Evolutionary conservation across 805 yeast genomes (phyloP).

Genomic region (Kluyveromyces aestuarii): DNA sequence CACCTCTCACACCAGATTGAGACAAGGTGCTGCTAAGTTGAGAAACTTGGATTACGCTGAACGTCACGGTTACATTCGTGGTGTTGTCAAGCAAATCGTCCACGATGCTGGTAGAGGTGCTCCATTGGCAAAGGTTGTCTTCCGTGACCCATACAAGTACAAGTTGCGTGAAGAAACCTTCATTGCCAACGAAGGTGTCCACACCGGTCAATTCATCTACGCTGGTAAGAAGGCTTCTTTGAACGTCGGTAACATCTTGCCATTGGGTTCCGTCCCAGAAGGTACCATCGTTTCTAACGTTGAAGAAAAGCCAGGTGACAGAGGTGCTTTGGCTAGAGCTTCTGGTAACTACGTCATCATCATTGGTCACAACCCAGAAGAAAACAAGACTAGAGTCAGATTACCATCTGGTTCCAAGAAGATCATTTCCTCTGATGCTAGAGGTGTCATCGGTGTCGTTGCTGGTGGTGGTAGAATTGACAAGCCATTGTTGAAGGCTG

Average conservation of each 20-base stretch:
- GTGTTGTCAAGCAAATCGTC: constrained; percentile 95
- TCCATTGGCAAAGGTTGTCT: constrained; percentile 96
- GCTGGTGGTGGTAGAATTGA: constrained; percentile 99
- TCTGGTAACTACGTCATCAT: constrained; percentile 99
- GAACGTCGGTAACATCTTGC: constrained; percentile 94
- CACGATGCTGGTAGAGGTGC: constrained; percentile 99
- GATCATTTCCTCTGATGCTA: constrained; percentile 87
- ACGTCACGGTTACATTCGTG: constrained; percentile 99
- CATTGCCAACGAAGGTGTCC: constrained; percentile 98
- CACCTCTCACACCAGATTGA: constrained; percentile 99
- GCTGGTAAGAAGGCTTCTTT: constrained; percentile 98
- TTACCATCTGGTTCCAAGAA: constrained; percentile 99
- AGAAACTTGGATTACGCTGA: constrained; percentile 99
- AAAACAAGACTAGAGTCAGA: constrained; percentile 98
- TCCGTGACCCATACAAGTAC: constrained; percentile 99
- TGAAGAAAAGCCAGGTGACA: constrained; percentile 98
- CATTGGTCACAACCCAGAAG: constrained; percentile 99
- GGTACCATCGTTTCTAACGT: constrained; percentile 98
- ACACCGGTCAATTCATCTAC: constrained; percentile 98
- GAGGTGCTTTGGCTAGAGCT: constrained; percentile 99
- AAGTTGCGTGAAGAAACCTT: constrained; percentile 96
- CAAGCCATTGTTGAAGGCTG: constrained; percentile 99
- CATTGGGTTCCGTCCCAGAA: constrained; percentile 95
- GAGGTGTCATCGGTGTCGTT: constrained; percentile 99
- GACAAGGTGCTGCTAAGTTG: constrained; percentile 99